Evolutionary conservation across 345 rosid genomes (phyloP), one percentile per base, ranked within the genome.

Genomic region (Euphorbia pulcherrima): DNA sequence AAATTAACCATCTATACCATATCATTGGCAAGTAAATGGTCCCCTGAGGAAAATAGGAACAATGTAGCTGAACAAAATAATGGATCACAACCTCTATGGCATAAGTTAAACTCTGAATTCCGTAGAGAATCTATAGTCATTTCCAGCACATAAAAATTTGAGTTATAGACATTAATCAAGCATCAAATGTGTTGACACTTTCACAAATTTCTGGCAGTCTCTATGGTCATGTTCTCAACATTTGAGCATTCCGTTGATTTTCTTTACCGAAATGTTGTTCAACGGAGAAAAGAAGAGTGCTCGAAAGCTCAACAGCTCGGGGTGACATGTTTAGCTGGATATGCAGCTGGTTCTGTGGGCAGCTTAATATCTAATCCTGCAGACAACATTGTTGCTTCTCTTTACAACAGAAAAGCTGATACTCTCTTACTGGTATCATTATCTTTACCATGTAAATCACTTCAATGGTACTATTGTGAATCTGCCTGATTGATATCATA

Each of bases 261-360:
- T 61, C 63, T 83, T 26, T 88, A 86, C 66, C 72, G 70, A n/a
- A 79, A 77, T 2, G 67, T 83, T 6, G 60, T 83, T 68, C 62
- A 71, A 44, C 80, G 79, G 68, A 68, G 79, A 67, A 88, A 85
- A 74, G 84, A 83, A 67, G 88, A 88, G 60, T 83, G 95, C 68
- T 83, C 89, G 30, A 85, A 64, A 67, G 67, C 74, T 75, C 87
- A 82, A 81, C 88, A 86, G 72, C 89, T 88, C 0, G 91, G 89
- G 63, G 89, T 88, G 50, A 83, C 95, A 47, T 86, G 89, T 83
- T 69, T 86, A 68, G 90, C 95, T 71, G 95, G 91, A 40, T 88
- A 88, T 53, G 72, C 83, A 23, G 91, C 95, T 79, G 91, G 91
- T 70, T 80, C 95, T 8, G 81, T 86, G 73, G 88, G 88, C 62